Conservation (phyloP, 176 grass and related monocot genomes). For the Carex parvula region DNA sequence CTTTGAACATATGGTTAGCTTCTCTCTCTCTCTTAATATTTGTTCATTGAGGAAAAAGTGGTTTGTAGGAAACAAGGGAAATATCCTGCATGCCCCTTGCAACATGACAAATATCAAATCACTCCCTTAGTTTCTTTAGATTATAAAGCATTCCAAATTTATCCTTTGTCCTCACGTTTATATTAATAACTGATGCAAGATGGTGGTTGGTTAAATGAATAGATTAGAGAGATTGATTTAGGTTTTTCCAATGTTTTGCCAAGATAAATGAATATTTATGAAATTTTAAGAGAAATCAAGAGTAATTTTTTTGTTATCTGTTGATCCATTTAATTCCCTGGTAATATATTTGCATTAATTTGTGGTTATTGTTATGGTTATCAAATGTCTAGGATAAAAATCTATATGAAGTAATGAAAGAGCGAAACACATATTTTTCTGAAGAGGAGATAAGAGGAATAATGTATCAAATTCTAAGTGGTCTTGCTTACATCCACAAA, state of each 20-base stretch:
- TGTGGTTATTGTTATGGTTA: neutral
- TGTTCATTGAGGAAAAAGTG: neutral
- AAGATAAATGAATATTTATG: neutral
- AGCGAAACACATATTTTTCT: conserved; percentile 44
- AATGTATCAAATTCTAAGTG: conserved; percentile 73
- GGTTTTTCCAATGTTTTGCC: neutral
- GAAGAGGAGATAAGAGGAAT: conserved; percentile 60
- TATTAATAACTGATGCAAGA: neutral
- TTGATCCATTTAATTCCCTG: neutral
- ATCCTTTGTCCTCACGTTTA: neutral
- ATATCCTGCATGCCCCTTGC: neutral
- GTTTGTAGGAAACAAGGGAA: neutral
- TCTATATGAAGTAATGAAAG: conserved; percentile 80
- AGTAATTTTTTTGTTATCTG: neutral
- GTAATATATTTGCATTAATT: neutral
- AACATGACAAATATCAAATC: neutral
- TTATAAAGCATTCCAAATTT: neutral
- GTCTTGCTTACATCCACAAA: conserved; percentile 87
- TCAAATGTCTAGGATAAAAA: conserved; percentile 34
- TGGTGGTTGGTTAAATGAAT: neutral
- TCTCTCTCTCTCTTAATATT: neutral
- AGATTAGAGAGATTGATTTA: neutral
- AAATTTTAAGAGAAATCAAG: conserved; percentile 35
- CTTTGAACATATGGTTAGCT: conserved; percentile 83
- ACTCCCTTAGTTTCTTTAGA: neutral